A percentile compares a stretch with the other conserved stretches of the same genome.
These are phyloP conservation scores for Neonectria faginata DNA, from an alignment of 2,329 filamentous ascomycete genomes.

Conservation along the genomic window DNA sequence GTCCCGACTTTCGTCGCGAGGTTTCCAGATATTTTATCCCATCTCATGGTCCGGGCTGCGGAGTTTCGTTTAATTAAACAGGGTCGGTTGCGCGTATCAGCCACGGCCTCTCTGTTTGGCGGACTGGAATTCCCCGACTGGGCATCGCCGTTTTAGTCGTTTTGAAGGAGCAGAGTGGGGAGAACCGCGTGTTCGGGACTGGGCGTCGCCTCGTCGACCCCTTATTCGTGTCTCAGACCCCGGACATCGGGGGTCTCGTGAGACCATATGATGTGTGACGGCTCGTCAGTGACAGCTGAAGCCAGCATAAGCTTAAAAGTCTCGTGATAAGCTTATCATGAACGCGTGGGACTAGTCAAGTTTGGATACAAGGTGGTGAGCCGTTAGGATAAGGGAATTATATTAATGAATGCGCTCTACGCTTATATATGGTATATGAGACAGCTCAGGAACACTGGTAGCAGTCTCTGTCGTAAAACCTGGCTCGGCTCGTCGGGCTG, in stretches of 20 bases:
- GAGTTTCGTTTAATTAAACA: conserved; percentile 31
- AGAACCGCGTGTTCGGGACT: not conserved
- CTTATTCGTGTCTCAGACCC: conserved; percentile 19
- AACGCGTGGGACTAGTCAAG: not conserved
- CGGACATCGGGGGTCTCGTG: conserved; percentile 1
- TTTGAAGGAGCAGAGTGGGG: conserved; percentile 1
- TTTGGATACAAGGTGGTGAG: not conserved
- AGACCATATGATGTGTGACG: not conserved
- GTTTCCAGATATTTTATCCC: conserved; percentile 23
- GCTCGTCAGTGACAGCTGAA: conserved; percentile 1
- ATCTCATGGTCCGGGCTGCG: conserved; percentile 2
- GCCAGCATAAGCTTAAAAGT: conserved; percentile 6
- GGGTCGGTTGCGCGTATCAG: conserved; percentile 17
- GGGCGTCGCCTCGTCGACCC: not conserved
- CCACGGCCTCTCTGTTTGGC: conserved; percentile 32
- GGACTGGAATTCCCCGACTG: conserved; percentile 39
- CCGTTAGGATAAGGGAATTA: not conserved
- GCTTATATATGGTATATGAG: not conserved
- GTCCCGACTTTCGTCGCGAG: not conserved
- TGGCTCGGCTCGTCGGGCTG: conserved; percentile 5
- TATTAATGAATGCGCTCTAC: not conserved
- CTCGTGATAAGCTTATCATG: conserved; percentile 21
- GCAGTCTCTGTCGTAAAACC: conserved; percentile 37
- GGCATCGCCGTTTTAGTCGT: conserved; percentile 22
- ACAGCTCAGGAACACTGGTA: conserved; percentile 27